A percentile compares a stretch with the other conserved stretches of the same genome.
Conservation (phyloP, 2,329 filamentous ascomycete species). For the Fusarium secorum region DNA sequence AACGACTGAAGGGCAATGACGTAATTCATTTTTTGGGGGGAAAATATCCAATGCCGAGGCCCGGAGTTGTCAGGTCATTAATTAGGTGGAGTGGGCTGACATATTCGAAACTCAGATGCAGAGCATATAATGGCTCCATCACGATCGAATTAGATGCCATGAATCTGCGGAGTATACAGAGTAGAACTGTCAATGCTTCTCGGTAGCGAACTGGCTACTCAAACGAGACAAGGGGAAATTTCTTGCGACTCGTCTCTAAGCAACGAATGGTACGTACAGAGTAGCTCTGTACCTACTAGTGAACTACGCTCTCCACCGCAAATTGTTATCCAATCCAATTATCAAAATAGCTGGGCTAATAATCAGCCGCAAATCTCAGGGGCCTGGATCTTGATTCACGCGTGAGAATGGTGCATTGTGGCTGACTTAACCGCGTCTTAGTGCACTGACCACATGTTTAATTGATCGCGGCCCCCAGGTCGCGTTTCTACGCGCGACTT, state of each 20-base stretch:
- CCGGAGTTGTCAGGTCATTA: neutral
- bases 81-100: constrained; percentile 29
- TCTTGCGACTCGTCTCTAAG: constrained; percentile 4
- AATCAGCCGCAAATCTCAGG: neutral
- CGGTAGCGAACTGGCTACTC: constrained; percentile 23
- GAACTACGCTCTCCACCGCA: neutral
- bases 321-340: constrained; percentile 31
- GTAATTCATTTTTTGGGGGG: constrained; percentile 32
- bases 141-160: constrained; percentile 16
- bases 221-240: constrained; percentile 13
- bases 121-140: neutral
- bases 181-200: constrained; percentile 1
- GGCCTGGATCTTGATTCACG: neutral
- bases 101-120: constrained; percentile 13
- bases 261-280: neutral
- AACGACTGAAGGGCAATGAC: constrained; percentile 30
- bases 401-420: constrained; percentile 11
- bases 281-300: neutral
- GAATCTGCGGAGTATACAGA: neutral
- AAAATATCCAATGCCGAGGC: constrained; percentile 1
- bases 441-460: constrained; percentile 42
- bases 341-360: constrained; percentile 10
- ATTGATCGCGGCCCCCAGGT: constrained; percentile 41
- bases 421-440: constrained; percentile 22
- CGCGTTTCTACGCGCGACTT: constrained; percentile 47